phyloP scores from a whole-genome alignment of 2,329 filamentous ascomycete genomes.

The Paecilomyces niveus region DNA sequence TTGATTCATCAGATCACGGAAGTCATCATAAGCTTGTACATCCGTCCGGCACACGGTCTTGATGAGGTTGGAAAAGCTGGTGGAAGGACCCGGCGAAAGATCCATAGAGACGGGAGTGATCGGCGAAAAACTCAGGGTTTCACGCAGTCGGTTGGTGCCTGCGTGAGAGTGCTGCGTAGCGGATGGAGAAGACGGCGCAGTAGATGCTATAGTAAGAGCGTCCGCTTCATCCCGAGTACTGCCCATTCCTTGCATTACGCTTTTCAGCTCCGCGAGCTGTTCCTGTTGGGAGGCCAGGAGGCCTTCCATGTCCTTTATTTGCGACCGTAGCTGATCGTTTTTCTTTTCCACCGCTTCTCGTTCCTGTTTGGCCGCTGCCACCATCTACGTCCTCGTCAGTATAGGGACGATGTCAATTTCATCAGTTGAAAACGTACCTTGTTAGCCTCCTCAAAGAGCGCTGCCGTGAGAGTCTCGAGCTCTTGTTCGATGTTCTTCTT shows the following conservation, averaged over 20 bases:
- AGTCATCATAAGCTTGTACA: slow-evolving; percentile 74
- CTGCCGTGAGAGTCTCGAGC: slow-evolving; percentile 80
- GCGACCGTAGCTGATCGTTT: slow-evolving; percentile 78
- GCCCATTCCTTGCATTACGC: slow-evolving; percentile 81
- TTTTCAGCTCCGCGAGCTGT: slow-evolving; percentile 83
- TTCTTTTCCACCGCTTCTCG: slow-evolving; percentile 73
- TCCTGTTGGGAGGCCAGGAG: slow-evolving; percentile 87
- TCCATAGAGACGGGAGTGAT: slow-evolving; percentile 44
- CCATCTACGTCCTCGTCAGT: slow-evolving; percentile 56
- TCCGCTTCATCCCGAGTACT: slow-evolving; percentile 63
- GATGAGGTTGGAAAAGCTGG: slow-evolving; percentile 75
- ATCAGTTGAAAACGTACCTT: slow-evolving; percentile 45
- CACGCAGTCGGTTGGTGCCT: slow-evolving; percentile 50
- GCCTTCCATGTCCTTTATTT: slow-evolving; percentile 78
- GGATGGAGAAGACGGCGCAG: slow-evolving; percentile 73
- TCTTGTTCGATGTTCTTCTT: slow-evolving; percentile 90
- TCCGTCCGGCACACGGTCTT: slow-evolving; percentile 79
- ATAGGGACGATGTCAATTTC: neutral
- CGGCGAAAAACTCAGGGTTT: slow-evolving; percentile 50
- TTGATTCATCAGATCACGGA: slow-evolving; percentile 65
- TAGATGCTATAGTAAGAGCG: slow-evolving; percentile 58
- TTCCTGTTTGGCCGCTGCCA: slow-evolving; percentile 78
- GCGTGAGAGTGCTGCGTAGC: slow-evolving; percentile 50
- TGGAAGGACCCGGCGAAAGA: slow-evolving; percentile 54
- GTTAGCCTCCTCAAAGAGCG: slow-evolving; percentile 97